Evolutionary conservation across 2,329 filamentous ascomycete species (phyloP), one percentile per base, ranked within the genome.

Genomic region (Arthrinium puccinioides): DNA sequence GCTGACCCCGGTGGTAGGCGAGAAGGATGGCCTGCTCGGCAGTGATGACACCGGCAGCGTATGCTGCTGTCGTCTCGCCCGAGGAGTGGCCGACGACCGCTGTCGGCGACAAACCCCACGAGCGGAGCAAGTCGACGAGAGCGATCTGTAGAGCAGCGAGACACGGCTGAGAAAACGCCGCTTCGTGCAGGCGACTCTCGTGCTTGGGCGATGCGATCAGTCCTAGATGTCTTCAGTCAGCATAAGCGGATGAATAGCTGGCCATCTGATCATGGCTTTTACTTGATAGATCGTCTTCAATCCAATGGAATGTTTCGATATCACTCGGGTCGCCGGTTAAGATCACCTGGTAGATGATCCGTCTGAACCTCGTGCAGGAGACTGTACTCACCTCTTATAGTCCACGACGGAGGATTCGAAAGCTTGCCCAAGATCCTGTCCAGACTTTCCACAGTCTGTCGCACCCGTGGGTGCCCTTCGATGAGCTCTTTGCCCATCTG

Each of bases 111-210:
- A 28, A n/a, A 6, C 7, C 8, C 8, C 14, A 11, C 9, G 26
- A 11, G 8, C 9, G 8, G 13, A 28, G 13, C 14, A 28, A 16
- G 13, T 28, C 26, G 13, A 28, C 26, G 7, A 28, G 13, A 6
- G 26, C 26, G 13, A 28, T 15, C 26, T 28, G 26, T 4, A 28
- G 8, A n/a, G 26, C 26, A 13, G 26, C 18, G 26, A n/a, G 18
- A 4, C 14, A 16, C 6, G 26, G 26, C 26, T 28, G 26, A 13
- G 7, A 28, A n/a, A 59, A 41, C 25, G 48, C 43, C n/a, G 50
- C 47, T 20, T 54, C 37, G 10, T 46, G 44, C n/a, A n/a, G n/a
- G n/a, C n/a, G n/a, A 18, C 46, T 46, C 16, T 45, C 37, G 30
- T 46, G 37, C 9, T 39, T 30, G 6, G 25, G 25, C 6, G 25